Percentiles rank a stretch among this genome's conserved stretches.
phyloP scores from a whole-genome alignment of 176 grass and related monocot genomes.

The Aechmea fasciata region DNA sequence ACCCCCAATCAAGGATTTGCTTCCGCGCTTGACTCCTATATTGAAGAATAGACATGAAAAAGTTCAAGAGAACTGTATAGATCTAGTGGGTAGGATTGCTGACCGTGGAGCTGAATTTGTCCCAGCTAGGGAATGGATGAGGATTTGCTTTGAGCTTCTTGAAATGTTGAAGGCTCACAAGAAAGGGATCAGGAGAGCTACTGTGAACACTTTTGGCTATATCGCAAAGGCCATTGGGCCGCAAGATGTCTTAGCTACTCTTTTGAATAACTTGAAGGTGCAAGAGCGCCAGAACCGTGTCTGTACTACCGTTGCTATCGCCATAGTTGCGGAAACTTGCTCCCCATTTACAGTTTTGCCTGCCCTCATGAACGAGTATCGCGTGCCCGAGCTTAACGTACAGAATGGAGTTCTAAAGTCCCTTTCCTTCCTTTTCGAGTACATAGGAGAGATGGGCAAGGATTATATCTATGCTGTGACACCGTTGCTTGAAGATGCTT shows the following conservation, averaged over 20 bases:
- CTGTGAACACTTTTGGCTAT: constrained; percentile 99
- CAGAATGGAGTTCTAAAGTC: constrained; percentile 98
- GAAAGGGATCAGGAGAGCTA: constrained; percentile 90
- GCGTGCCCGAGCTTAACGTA: constrained; percentile 87
- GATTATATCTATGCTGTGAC: constrained; percentile 97
- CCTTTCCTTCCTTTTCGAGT: constrained; percentile 94
- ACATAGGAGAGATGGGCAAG: constrained; percentile 98
- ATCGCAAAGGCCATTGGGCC: constrained; percentile 96
- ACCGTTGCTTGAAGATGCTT: constrained; percentile 89
- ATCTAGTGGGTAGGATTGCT: constrained; percentile 93
- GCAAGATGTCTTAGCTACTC: constrained; percentile 83
- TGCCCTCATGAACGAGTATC: constrained; percentile 91
- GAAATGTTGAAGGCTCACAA: constrained; percentile 99
- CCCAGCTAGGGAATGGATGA: constrained; percentile 97
- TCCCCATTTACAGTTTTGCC: constrained; percentile 91
- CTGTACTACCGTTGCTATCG: constrained; percentile 91
- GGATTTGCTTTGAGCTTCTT: constrained; percentile 93
- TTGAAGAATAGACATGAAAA: constrained; percentile 98
- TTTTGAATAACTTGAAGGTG: constrained; percentile 91
- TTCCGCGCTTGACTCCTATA: constrained; percentile 87
- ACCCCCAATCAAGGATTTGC: constrained; percentile 92
- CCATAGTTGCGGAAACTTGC: constrained; percentile 94
- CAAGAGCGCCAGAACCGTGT: constrained; percentile 96
- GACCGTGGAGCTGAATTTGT: constrained; percentile 98
- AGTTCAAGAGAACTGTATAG: constrained; percentile 98